Base-by-base conservation (phyloP, 2,329 filamentous ascomycete genomes). In the Dendryphion nanum region DNA sequence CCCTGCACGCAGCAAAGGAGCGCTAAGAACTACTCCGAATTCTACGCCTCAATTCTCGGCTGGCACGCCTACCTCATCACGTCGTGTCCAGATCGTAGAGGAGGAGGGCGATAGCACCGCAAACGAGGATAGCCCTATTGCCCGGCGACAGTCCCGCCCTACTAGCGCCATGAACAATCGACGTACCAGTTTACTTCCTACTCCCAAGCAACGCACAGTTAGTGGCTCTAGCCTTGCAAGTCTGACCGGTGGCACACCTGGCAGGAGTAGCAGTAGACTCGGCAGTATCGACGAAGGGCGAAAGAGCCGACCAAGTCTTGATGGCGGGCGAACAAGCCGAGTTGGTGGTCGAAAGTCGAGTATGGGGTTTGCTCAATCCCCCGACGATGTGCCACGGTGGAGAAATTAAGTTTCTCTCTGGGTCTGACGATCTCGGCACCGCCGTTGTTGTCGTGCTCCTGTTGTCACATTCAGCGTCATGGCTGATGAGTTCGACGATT, bases 101-200 rank as follows among this genome's bases (percentile, higher is more conserved):
- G 50, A 55, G 26, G 53, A 56, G 6, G 48, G 41, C 15, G 47
- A 48, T 12, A 41, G 21, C 40, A 44, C 43, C 13, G 44, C 45
- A 5, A 48, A 41, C 2, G 61, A 63, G 18, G 59, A 58, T 14
- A 63, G 59, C 16, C 61, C 61, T 3, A 47, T 51, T 10, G 45
- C 50, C 10, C 55, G 53, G 23, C 58, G 55, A 17, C 45, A 50
- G 29, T 39, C 50, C 12, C 51, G 59, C 7, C 54, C 61, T 20
- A 37, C 55, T 4, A 65, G 61, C 37, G 53, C 51, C 4, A 42
- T 59, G 47, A 57, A 51, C 29, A 57, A 45, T 30, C 61, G 60
- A 12, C 55, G 61, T 23, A 50, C 33, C 19, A 62, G 59, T 33
- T 42, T 63, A 16, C 48, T 64, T 10, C 55, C 55, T 17, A 48